A percentile compares a stretch with the other conserved stretches of the same genome.
These are phyloP conservation scores for Cinnamomum micranthum DNA, from an alignment of 164 flowering plant genomes.

Conservation along the genomic window DNA sequence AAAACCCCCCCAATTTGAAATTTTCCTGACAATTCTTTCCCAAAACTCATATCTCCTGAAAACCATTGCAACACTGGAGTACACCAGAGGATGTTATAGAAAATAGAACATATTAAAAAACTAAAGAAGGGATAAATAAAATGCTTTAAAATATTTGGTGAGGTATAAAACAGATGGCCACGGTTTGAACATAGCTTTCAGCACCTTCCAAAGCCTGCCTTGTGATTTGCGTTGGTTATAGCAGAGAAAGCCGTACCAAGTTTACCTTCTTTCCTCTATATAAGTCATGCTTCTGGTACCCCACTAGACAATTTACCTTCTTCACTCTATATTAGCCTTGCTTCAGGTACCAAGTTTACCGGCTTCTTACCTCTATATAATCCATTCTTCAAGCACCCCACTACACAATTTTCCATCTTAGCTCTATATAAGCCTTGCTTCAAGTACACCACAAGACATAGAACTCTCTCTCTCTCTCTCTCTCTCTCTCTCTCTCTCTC, in stretches of 20 bases:
- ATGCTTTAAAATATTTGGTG: neutral
- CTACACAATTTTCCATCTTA: conserved; percentile 1
- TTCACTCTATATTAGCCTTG: neutral
- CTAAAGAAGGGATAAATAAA: neutral
- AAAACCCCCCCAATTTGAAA: too few species aligned
- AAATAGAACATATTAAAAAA: too few species aligned
- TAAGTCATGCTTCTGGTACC: neutral
- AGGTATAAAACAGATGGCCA: neutral
- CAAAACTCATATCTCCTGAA: too few species aligned
- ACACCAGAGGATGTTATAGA: too few species aligned
- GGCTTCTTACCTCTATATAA: neutral
- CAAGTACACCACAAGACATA: neutral
- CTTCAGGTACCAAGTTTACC: neutral
- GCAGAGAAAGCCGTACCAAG: neutral
- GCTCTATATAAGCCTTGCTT: neutral
- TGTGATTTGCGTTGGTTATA: neutral
- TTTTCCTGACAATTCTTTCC: too few species aligned
- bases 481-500: neutral
- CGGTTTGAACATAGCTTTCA: conserved; percentile 6
- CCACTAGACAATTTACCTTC: neutral
- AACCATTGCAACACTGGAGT: too few species aligned
- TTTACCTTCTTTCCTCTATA: neutral
- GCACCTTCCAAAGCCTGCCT: neutral
- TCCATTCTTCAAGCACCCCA: neutral
- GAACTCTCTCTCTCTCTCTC: conserved; percentile 6